Conservation (phyloP, 306 rosid species). For the Cicer chorassanicum region DNA sequence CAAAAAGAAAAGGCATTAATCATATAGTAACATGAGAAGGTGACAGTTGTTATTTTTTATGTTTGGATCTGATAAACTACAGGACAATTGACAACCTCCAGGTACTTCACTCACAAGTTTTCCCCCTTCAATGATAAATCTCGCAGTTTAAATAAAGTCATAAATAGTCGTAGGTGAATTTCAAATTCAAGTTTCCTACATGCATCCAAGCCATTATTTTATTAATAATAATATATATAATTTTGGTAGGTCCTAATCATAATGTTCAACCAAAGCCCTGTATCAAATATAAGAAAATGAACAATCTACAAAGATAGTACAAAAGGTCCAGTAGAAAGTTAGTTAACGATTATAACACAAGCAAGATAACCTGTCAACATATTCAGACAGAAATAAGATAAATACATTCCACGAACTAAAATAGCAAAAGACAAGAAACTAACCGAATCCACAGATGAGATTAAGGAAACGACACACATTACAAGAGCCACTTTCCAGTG, state of each 20-base stretch:
- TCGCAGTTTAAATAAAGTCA: background rate
- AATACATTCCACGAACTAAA: slow-evolving; percentile 33
- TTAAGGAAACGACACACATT: slow-evolving; percentile 91
- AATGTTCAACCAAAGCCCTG: slow-evolving; percentile 13
- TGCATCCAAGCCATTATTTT: slow-evolving; percentile 6
- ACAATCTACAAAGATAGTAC: background rate
- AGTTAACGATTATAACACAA: slow-evolving; percentile 15
- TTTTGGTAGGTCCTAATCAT: slow-evolving; percentile 22
- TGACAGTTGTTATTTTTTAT: background rate
- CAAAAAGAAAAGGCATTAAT: slow-evolving; percentile 1
- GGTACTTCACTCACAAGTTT: background rate
- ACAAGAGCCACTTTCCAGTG: slow-evolving; percentile 94
- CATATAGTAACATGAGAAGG: background rate
- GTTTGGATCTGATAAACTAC: slow-evolving; percentile 31
- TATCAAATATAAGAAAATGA: slow-evolving; percentile 10
- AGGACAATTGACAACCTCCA: slow-evolving; percentile 24
- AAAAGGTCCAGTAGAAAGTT: slow-evolving; percentile 25
- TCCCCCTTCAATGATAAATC: background rate
- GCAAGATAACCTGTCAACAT: slow-evolving; percentile 13
- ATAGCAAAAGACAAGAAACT: slow-evolving; percentile 57
- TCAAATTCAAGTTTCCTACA: background rate
- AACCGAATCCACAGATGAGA: slow-evolving; percentile 97
- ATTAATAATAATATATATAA: background rate
- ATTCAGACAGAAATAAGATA: slow-evolving; percentile 27
- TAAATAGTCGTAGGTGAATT: background rate